Percentiles rank a stretch among this genome's conserved stretches.
Evolutionary conservation across 1,284 basidiomycete genomes (phyloP).

Genomic region (Fomitopsis pinicola): DNA sequence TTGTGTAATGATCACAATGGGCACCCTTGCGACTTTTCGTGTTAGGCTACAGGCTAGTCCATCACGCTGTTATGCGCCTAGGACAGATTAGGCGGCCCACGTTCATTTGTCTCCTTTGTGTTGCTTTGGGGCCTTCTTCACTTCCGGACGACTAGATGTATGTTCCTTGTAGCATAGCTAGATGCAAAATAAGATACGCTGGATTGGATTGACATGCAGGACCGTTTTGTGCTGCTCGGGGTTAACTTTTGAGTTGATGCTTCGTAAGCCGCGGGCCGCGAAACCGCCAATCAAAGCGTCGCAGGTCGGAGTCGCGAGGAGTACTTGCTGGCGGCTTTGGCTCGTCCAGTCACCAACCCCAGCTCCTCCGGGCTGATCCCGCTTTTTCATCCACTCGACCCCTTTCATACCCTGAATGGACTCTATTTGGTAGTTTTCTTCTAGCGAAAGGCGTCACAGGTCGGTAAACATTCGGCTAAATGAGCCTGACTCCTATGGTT

Average conservation of each 20-base stretch:
- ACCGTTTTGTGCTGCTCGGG: neutral
- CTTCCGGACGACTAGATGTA: neutral
- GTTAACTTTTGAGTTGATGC: constrained; percentile 4
- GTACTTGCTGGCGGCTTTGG: constrained; percentile 10
- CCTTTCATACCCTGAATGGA: constrained; percentile 22
- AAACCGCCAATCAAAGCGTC: constrained; percentile 20
- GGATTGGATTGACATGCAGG: neutral
- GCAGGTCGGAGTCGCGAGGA: constrained; percentile 14
- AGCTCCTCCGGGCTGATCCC: constrained; percentile 20
- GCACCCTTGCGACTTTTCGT: neutral
- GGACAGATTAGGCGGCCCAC: neutral
- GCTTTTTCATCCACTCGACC: constrained; percentile 5
- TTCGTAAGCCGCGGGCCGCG: constrained; percentile 20
- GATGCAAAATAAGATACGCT: neutral
- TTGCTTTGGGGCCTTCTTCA: neutral
- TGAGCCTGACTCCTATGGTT: neutral
- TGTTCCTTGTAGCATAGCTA: neutral
- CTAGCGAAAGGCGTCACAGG: constrained; percentile 21
- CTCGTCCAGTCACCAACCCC: constrained; percentile 14
- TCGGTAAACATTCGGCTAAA: constrained; percentile 7
- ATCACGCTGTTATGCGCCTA: neutral
- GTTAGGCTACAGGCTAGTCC: neutral
- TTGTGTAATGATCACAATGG: constrained; percentile 2
- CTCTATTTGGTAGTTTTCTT: constrained; percentile 20
- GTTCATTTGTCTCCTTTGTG: neutral